Conservation (phyloP, 176 grass and related monocot species). For the Hordeum marinum region DNA sequence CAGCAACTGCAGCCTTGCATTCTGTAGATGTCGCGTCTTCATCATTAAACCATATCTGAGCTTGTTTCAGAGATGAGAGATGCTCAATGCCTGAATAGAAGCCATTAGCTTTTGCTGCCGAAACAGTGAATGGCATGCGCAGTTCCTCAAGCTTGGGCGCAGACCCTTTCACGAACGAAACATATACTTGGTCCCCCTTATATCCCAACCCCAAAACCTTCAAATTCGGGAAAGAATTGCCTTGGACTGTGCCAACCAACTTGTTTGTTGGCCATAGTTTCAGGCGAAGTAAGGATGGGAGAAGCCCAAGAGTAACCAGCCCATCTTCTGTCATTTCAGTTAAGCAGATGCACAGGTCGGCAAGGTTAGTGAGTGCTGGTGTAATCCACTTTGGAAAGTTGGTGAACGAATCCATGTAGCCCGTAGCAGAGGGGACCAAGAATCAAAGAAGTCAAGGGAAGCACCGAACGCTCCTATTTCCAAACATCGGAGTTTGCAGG, state of each 20-base stretch:
- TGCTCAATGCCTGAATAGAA: background rate
- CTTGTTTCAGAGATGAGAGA: background rate
- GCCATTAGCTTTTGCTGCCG: background rate
- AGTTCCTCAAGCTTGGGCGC: background rate
- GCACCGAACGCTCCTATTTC: fast-evolving
- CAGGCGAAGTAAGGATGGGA: no score
- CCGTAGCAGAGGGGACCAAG: no score
- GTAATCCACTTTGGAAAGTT: background rate
- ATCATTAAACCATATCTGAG: fast-evolving
- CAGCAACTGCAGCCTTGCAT: background rate
- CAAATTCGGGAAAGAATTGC: no score
- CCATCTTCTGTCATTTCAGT: no score
- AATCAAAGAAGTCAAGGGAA: background rate
- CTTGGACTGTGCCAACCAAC: no score
- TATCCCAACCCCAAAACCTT: no score
- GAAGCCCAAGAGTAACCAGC: no score
- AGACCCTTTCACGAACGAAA: background rate
- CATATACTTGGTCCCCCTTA: fast-evolving
- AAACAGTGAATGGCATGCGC: background rate
- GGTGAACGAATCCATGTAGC: fast-evolving
- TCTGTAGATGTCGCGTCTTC: background rate
- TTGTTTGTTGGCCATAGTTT: no score
- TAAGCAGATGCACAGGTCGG: no score
- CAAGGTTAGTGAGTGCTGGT: no score
- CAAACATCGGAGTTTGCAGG: no score